phyloP scores from a whole-genome alignment of 2,329 filamentous ascomycete genomes.

The Clarireedia sp. region DNA sequence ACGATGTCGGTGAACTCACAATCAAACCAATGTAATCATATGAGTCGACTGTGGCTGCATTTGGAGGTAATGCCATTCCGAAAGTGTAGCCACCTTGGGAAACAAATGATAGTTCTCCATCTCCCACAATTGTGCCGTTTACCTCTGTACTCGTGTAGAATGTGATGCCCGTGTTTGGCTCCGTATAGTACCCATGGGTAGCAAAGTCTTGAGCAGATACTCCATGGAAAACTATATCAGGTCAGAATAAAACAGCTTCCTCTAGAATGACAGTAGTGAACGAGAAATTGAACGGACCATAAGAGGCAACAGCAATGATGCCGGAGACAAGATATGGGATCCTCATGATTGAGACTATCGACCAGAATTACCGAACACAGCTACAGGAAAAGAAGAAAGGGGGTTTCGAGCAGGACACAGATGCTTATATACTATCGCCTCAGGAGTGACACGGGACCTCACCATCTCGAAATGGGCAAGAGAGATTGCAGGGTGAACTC shows the following conservation, averaged over 20 bases:
- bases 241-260: conserved; percentile 4
- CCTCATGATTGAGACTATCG: conserved; percentile 22
- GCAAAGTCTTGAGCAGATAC: conserved; percentile 26
- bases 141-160: conserved; percentile 44
- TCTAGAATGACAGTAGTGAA: not conserved
- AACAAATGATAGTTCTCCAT: conserved; percentile 23
- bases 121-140: conserved; percentile 31
- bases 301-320: conserved; percentile 18
- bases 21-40: conserved; percentile 53
- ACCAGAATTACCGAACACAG: not conserved
- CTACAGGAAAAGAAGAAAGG: not conserved
- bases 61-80: conserved; percentile 45
- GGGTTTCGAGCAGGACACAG: not conserved
- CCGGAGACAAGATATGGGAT: conserved; percentile 17
- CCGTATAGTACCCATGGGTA: conserved; percentile 32
- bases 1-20: conserved; percentile 31
- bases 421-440: not conserved
- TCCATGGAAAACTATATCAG: conserved; percentile 14
- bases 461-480: not conserved
- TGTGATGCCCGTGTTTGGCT: conserved; percentile 42
- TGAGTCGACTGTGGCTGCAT: conserved; percentile 39
- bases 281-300: conserved; percentile 13
- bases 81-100: conserved; percentile 40
- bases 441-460: not conserved
- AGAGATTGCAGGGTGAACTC: not conserved